These are phyloP conservation scores for Microascus cirrosus DNA, from an alignment of 2,329 filamentous ascomycete genomes.

Conservation along the genomic window DNA sequence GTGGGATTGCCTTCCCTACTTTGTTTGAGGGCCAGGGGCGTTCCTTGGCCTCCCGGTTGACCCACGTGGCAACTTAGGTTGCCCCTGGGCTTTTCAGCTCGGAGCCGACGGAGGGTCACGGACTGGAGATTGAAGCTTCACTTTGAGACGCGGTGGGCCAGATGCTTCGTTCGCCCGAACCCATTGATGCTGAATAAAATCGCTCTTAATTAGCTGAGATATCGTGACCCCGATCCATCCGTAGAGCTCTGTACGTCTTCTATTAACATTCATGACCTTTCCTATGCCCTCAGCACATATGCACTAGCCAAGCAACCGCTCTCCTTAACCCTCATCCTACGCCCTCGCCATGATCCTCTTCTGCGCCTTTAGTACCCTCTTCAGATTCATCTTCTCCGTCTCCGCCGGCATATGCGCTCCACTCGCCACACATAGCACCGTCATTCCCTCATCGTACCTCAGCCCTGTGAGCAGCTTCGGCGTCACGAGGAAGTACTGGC, in stretches of 20 bases:
- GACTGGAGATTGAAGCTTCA: neutral
- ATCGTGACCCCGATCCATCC: neutral
- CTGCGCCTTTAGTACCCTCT: slow-evolving; percentile 30
- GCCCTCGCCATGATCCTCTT: slow-evolving; percentile 20
- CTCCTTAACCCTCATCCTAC: neutral
- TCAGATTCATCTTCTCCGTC: slow-evolving; percentile 38
- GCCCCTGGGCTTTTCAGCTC: too few relatives aligned
- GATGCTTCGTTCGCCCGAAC: neutral
- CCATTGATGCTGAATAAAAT: neutral
- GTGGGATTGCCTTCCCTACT: too few relatives aligned
- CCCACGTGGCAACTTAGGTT: too few relatives aligned
- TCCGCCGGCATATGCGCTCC: slow-evolving; percentile 61
- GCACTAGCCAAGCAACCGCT: neutral
- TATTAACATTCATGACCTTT: neutral
- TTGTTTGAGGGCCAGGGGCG: too few relatives aligned
- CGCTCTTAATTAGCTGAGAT: neutral
- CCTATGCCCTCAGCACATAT: neutral
- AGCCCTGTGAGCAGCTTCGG: slow-evolving; percentile 84
- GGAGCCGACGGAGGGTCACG: too few relatives aligned
- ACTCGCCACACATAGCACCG: slow-evolving; percentile 83
- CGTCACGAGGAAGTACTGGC: slow-evolving; percentile 92
- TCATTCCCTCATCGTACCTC: slow-evolving; percentile 84
- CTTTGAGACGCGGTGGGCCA: neutral
- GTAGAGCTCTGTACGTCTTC: neutral
- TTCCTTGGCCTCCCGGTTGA: too few relatives aligned